Evolutionary conservation across 2,329 filamentous ascomycete species (phyloP), one percentile per base, ranked within the genome.

Genomic region (Penicillium sp.): DNA sequence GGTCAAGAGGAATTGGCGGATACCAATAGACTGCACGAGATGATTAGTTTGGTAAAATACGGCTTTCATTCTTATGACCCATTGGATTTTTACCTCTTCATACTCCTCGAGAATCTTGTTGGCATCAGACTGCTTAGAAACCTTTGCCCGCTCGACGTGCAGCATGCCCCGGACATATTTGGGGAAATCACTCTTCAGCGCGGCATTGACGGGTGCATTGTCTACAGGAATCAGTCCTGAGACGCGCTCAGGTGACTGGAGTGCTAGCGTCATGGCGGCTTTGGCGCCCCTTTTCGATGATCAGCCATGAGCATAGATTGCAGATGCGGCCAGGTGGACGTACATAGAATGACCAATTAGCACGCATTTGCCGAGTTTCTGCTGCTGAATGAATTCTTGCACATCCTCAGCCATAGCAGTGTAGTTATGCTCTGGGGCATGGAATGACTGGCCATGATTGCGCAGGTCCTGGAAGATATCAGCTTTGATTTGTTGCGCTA

Each of bases 311-410:
- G 13, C 12, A 36, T 41, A 3, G 16, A 28, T 16, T 18, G 2
- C 4, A 28, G 12, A 47, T 46, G 16, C 18, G 42, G 26, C n/a
- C 29, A 23, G 15, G 15, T 26, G 38, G 24, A 64, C 81, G 65
- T 73, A 89, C 93, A 97, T 97, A 1, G 90, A 96, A 74, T 97
- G 94, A 0, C 93, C 93, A 65, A 97, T 94, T 26, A 97, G 75
- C 0, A 88, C 90, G 2, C 86, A 79, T 26, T 88, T 77, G 42
- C 81, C 76, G n/a, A 96, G 75, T 3, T 79, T 76, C 70, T 95
- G 87, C 49, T 88, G 76, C 5, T 79, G 64, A 51, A 97, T 86
- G 70, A 97, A 97, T 42, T 81, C 78, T 49, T 86, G 84, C 10
- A 96, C 85, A 64, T 97, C 93, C 59, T 86, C 82, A 4, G 93